A percentile compares a stretch with the other conserved stretches of the same genome.
Conservation (phyloP, 1,139 yeast genomes). For the Saccharomycopsis hybrid region DNA sequence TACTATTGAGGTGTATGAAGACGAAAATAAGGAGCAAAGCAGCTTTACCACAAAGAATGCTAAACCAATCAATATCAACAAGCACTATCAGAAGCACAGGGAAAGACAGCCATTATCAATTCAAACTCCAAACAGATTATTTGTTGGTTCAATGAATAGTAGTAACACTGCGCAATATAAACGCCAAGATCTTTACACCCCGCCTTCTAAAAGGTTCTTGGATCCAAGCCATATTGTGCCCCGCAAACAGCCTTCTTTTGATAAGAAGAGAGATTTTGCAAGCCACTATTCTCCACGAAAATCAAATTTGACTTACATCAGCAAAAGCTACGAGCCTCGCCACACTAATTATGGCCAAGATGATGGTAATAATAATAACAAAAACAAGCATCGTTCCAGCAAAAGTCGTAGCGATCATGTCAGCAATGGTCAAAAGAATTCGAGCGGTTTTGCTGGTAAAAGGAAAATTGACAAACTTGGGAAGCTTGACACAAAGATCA, state of each 20-base stretch:
- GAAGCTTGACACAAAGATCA: slow-evolving; percentile 22
- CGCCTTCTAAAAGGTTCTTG: slow-evolving; percentile 64
- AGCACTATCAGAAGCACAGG: slow-evolving; percentile 35
- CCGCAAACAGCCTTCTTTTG: too few species aligned
- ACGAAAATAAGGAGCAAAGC: slow-evolving; percentile 9
- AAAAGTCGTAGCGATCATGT: slow-evolving; percentile 1
- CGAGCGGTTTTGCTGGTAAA: background rate
- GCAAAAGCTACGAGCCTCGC: background rate
- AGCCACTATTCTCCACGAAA: slow-evolving; percentile 8
- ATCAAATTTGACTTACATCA: background rate
- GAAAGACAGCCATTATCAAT: slow-evolving; percentile 57
- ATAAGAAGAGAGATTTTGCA: slow-evolving; percentile 24
- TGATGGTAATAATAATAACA: background rate
- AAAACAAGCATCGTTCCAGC: background rate
- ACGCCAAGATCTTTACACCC: slow-evolving; percentile 64
- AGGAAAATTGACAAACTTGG: background rate
- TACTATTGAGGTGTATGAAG: slow-evolving; percentile 13
- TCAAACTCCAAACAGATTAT: slow-evolving; percentile 40
- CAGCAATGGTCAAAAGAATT: slow-evolving; percentile 16
- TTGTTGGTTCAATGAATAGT: background rate
- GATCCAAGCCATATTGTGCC: slow-evolving; percentile 43
- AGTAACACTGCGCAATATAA: slow-evolving; percentile 24
- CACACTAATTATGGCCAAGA: background rate
- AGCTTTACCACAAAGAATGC: slow-evolving; percentile 23
- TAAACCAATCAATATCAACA: slow-evolving; percentile 27